A percentile compares a stretch with the other conserved stretches of the same genome.
phyloP scores from a whole-genome alignment of 805 yeast species.

The Hanseniaspora meyeri region DNA sequence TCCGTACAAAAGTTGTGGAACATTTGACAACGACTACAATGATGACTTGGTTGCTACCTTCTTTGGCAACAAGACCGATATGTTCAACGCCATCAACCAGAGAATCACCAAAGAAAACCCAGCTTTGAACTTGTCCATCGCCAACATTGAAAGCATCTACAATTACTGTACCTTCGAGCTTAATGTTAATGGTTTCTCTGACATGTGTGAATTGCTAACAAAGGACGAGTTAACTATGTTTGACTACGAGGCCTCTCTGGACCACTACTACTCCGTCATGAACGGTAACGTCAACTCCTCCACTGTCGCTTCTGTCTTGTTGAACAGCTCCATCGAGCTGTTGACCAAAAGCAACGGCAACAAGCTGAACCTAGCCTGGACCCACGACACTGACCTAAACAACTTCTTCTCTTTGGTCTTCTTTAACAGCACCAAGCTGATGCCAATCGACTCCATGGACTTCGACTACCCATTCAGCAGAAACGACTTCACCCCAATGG shows the following conservation, averaged over 20 bases:
- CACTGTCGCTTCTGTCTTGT: constrained; percentile 49
- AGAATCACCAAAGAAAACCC: constrained; percentile 46
- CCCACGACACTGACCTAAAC: constrained; percentile 62
- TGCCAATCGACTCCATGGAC: constrained; percentile 34
- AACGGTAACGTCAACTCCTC: constrained; percentile 26
- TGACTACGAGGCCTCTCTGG: constrained; percentile 49
- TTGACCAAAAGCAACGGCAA: constrained; percentile 35
- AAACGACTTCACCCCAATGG: constrained; percentile 45
- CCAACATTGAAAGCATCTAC: constrained; percentile 44
- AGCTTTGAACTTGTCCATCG: constrained; percentile 38
- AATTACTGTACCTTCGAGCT: constrained; percentile 64
- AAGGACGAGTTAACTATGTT: constrained; percentile 52
- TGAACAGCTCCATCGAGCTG: constrained; percentile 39
- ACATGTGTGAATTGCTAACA: constrained; percentile 56
- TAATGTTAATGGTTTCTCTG: constrained; percentile 56
- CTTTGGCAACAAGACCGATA: constrained; percentile 21
- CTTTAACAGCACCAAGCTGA: constrained; percentile 23
- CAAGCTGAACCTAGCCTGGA: constrained; percentile 40
- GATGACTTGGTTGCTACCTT: constrained; percentile 18
- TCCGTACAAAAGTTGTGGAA: constrained; percentile 34
- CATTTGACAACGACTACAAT: constrained; percentile 24
- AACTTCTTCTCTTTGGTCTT: constrained; percentile 51
- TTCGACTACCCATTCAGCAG: constrained; percentile 39
- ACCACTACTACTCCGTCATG: constrained; percentile 43
- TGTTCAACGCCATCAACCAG: constrained; percentile 40